Evolutionary conservation across 2,329 filamentous ascomycete genomes (phyloP), one percentile per base, ranked within the genome.

Genomic region (Didymella exigua): DNA sequence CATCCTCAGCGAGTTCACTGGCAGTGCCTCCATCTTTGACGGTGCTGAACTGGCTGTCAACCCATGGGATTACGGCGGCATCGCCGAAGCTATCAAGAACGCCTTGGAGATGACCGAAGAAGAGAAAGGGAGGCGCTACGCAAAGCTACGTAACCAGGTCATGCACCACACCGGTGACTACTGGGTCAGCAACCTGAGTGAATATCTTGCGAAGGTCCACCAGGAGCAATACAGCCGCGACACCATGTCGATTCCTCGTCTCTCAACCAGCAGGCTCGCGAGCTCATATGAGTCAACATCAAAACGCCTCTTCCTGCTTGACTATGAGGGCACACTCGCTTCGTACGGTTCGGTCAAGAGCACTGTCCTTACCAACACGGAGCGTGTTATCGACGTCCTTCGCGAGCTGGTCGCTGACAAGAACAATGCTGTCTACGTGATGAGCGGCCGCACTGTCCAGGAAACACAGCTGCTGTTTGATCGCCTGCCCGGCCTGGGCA

Each of bases 1-100:
- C 37, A 96, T 98, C 61, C 80, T 98, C 49, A 96, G 91, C 60
- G 93, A 98, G 73, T 98, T 98, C 71, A 96, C 93, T 2, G 95
- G 93, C 21, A 96, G 92, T 56, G 88, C 93, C 1, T 91, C 90
- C 0, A 83, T 98, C 2, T 96, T 98, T 68, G 86, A 86, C 14
- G 86, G 89, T 40, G 86, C 90, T 54, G 89, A 95, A 60, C 82
- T 98, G 13, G 84, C 90, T 0, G 89, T 98, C 67, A 98, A 98
- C 71, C 93, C 93, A 0, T 98, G 93, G 93, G 91, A 97, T 72
- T 96, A 96, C 74, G 85, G 89, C 30, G 86, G 91, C 71, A 96
- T 91, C 66, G 90, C 92, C 45, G 87, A 95, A 27, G 91, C 92
- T 9, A 93, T 98, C 76, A 88, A 89, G 73, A 81, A 84, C 48